Conservation (phyloP, 169 alveolate species). For the Haemoproteus tartakovskyi region DNA sequence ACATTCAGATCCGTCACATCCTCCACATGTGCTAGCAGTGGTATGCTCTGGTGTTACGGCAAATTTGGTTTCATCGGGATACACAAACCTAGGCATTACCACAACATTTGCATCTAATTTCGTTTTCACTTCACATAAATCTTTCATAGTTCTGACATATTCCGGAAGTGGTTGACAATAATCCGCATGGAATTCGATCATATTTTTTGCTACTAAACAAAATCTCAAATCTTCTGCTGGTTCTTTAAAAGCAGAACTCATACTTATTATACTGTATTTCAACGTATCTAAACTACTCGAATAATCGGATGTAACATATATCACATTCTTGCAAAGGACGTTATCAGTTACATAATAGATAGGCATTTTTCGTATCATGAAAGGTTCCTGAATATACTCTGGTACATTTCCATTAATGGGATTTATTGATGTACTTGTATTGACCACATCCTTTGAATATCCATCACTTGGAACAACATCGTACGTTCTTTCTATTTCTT, state of each 20-base stretch:
- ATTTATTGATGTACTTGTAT: no score
- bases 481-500: no score
- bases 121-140: conserved; percentile 7
- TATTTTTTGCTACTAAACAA: conserved; percentile 6
- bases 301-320: conserved; percentile 50
- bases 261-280: conserved; percentile 51
- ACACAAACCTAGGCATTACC: conserved; percentile 24
- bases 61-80: conserved; percentile 1
- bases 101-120: conserved; percentile 14
- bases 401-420: conserved; percentile 25
- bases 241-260: conserved; percentile 11
- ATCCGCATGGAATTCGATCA: conserved; percentile 1
- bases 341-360: conserved; percentile 23
- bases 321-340: conserved; percentile 14
- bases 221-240: conserved; percentile 27
- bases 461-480: no score
- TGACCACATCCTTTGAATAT: no score
- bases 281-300: conserved; percentile 35
- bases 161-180: conserved; percentile 14
- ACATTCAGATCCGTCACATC: no score
- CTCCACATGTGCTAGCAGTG: neutral
- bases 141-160: conserved; percentile 13
- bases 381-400: conserved; percentile 43
- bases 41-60: neutral
- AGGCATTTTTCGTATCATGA: conserved; percentile 25